phyloP scores from a whole-genome alignment of 1,139 yeast species.

The Eremothecium gossypii region DNA sequence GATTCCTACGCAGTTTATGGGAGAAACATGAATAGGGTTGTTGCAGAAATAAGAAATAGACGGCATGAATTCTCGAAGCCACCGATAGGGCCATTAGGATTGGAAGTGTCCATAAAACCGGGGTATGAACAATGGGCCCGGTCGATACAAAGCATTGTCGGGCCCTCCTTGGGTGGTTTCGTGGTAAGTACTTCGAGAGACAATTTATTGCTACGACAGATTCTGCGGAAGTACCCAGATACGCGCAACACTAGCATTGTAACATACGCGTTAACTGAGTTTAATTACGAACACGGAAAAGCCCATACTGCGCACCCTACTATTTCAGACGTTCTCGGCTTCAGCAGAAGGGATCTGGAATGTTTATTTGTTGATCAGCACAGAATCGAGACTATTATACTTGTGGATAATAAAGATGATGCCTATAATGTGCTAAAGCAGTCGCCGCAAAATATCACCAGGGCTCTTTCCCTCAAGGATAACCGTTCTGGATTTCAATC shows the following conservation, averaged over 20 bases:
- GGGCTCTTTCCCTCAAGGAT: constrained; percentile 40
- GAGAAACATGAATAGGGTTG: constrained; percentile 33
- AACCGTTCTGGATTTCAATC: constrained; percentile 39
- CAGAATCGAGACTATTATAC: constrained; percentile 48
- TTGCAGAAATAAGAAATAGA: constrained; percentile 35
- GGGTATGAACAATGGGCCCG: constrained; percentile 52
- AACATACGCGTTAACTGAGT: constrained; percentile 48
- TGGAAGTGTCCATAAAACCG: constrained; percentile 45
- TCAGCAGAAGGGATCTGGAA: constrained; percentile 45
- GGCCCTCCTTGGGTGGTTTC: constrained; percentile 49
- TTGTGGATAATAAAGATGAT: constrained; percentile 42
- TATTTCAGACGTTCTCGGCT: constrained; percentile 50
- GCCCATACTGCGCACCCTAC: constrained; percentile 36
- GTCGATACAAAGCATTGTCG: constrained; percentile 47
- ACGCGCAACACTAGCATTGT: constrained; percentile 34
- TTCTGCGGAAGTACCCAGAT: constrained; percentile 35
- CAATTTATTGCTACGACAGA: constrained; percentile 37
- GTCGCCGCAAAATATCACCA: constrained; percentile 35
- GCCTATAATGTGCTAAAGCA: constrained; percentile 40
- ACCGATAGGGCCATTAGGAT: constrained; percentile 86
- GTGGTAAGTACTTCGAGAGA: constrained; percentile 61
- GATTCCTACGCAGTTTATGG: constrained; percentile 38
- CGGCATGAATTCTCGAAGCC: constrained; percentile 33
- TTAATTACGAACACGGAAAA: constrained; percentile 38
- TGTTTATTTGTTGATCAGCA: constrained; percentile 59